phyloP scores from a whole-genome alignment of 768 basidiomycete genomes.

The Amylocystis lapponica region DNA sequence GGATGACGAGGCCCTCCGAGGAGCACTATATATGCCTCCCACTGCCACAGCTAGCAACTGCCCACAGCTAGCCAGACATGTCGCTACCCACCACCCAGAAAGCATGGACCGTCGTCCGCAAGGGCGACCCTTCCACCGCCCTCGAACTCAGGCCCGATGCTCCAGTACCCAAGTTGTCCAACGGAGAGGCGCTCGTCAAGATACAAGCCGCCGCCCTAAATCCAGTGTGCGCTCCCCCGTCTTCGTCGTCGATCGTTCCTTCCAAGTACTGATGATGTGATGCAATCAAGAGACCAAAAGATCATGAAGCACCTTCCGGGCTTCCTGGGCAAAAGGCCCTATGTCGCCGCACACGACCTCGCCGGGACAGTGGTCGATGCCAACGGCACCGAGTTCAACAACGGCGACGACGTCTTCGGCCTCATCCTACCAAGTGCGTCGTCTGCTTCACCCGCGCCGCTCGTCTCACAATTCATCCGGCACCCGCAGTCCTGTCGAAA shows the following conservation, averaged over 20 bases:
- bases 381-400: constrained; percentile 44
- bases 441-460: neutral
- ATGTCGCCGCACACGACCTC: constrained; percentile 56
- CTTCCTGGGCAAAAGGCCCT: constrained; percentile 41
- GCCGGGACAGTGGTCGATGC: constrained; percentile 55
- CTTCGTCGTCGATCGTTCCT: neutral
- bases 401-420: constrained; percentile 65
- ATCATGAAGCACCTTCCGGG: constrained; percentile 44
- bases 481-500: constrained; percentile 28
- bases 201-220: constrained; percentile 59
- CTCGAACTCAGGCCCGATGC: constrained; percentile 22
- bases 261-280: neutral
- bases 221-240: constrained; percentile 44
- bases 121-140: constrained; percentile 25
- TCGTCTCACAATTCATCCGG: constrained; percentile 11
- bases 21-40: neutral
- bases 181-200: constrained; percentile 46
- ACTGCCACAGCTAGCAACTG: neutral
- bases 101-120: constrained; percentile 24
- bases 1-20: neutral
- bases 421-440: constrained; percentile 35
- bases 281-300: constrained; percentile 58
- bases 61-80: neutral
- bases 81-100: constrained; percentile 13
- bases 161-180: constrained; percentile 29